These are phyloP conservation scores for Tolypocladium guangdongense DNA, from an alignment of 2,329 filamentous ascomycete species.

Conservation along the genomic window DNA sequence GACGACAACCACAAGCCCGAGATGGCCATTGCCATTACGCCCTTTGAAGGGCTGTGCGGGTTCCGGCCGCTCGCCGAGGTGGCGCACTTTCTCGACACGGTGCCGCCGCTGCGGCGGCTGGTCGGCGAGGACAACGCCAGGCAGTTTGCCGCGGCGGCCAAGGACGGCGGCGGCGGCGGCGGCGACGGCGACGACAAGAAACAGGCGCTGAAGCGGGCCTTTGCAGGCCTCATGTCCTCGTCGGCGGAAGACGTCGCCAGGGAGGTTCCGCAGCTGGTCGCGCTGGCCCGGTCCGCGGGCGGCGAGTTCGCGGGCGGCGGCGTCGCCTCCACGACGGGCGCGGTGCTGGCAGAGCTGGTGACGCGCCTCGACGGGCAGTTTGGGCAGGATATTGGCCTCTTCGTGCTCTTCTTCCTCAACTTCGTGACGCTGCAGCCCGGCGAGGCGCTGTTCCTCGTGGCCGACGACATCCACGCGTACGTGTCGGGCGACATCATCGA, in stretches of 20 bases:
- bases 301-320: slow-evolving; percentile 65
- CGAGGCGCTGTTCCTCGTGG: slow-evolving; percentile 91
- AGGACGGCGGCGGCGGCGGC: slow-evolving; percentile 29
- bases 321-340: slow-evolving; percentile 54
- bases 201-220: slow-evolving; percentile 62
- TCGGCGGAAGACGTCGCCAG: slow-evolving; percentile 42
- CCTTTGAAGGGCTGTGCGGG: slow-evolving; percentile 91
- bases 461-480: slow-evolving; percentile 96
- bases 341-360: slow-evolving; percentile 67
- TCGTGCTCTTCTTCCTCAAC: slow-evolving; percentile 96
- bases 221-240: slow-evolving; percentile 72
- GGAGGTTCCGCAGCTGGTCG: slow-evolving; percentile 58
- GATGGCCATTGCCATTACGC: slow-evolving; percentile 96
- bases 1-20: slow-evolving; percentile 99
- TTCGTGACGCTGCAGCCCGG: slow-evolving; percentile 79
- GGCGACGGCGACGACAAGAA: slow-evolving; percentile 53
- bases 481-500: slow-evolving; percentile 90
- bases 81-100: slow-evolving; percentile 60
- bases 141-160: slow-evolving; percentile 40
- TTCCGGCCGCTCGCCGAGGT: slow-evolving; percentile 86
- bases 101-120: slow-evolving; percentile 48
- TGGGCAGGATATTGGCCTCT: slow-evolving; percentile 80
- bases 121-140: slow-evolving; percentile 54
- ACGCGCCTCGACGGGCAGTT: slow-evolving; percentile 72
- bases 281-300: slow-evolving; percentile 57